Evolutionary conservation across 305 asterid genomes (phyloP), one percentile per base, ranked within the genome.

Genomic region (Solanum hybrid): DNA sequence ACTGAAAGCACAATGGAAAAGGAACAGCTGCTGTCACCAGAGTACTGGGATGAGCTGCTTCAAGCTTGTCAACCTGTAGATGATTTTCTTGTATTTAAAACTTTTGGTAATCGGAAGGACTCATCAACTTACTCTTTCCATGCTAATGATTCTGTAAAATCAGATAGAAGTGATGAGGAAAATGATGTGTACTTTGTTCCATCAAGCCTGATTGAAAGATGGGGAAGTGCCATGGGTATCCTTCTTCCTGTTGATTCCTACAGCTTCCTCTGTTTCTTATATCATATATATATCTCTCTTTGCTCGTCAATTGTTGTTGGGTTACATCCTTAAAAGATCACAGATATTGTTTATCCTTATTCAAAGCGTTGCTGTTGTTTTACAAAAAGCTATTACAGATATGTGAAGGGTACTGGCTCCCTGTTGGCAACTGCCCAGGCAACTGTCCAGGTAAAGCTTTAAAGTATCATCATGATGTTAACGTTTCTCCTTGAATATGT

Each of bases 161-260:
- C 91, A 51, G 91, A 92, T 89, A 89, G 87, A 84, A 71, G 87
- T 88, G 93, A 93, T 89, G 95, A 89, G 92, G 93, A 90, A 90
- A 90, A 89, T 77, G 88, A 91, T 74, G 92, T 90, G 40, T 95
- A 91, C 91, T 42, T 92, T 85, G 99, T 97, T 89, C 98, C 98
- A 90, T 88, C 95, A 84, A 92, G 93, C 94, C 92, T 95, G 91
- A 92, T 95, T 46, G 95, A 95, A 92, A 92, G 98, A 95, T 95
- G 98, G 98, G 99, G 99, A 89, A 94, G 94, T 86, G 98, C 98
- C 86, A 97, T 97, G 98, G 99, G 99, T 96, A 97, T 94, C 95
- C 96, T 94, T 90, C 61, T 91, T 16, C 36, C 83, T 24, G 42
- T 36, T 74, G 28, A 84, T 20, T 61, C 20, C 88, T 57, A 22